Evolutionary conservation across 345 rosid genomes (phyloP), one percentile per base, ranked within the genome.

Genomic region (Ceriops zippeliana): DNA sequence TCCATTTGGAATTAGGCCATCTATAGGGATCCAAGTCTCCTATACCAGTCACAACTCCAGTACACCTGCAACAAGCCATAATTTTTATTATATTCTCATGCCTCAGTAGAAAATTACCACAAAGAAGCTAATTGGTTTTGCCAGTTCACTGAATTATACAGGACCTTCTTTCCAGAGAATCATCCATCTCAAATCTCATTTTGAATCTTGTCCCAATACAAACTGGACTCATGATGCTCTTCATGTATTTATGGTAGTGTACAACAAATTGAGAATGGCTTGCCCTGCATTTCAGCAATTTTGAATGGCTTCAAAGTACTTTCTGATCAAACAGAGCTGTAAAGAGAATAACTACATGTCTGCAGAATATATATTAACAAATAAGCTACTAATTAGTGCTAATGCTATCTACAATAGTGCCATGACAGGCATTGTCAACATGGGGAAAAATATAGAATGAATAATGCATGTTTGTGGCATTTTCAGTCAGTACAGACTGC

Each of bases 1-100:
- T 86, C 98, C 98, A 93, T 81, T 89, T 90, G 38, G 98, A 93
- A 76, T 84, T 86, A 31, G 93, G 96, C 98, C 98, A 93, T 72
- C 85, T 77, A 75, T 82, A 85, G 1, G 92, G 90, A 80, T 93
- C 96, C 78, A 83, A 69, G 81, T 89, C 96, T 62, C 84, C 69
- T 8, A 84, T 76, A 66, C 92, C 90, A 56, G 79, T 84, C 68
- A 90, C 93, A 20, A 86, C 86, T 64, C 98, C 98, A 42, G 80
- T 80, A 61, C 83, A 82, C 83, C 96, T 90, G 84, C 75, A 81
- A 72, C 63, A 67, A 69, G 63, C 32, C 37, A 35, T 20, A 53
- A 4, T 51, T 21, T 56, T 20, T 11, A 38, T 30, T 20, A 58
- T 61, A 42, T 56, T 65, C 64, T 53, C 52, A 76, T 38, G 46